Evolutionary conservation across 2,329 filamentous ascomycete genomes (phyloP).

Genomic region (Fusarium sp.): DNA sequence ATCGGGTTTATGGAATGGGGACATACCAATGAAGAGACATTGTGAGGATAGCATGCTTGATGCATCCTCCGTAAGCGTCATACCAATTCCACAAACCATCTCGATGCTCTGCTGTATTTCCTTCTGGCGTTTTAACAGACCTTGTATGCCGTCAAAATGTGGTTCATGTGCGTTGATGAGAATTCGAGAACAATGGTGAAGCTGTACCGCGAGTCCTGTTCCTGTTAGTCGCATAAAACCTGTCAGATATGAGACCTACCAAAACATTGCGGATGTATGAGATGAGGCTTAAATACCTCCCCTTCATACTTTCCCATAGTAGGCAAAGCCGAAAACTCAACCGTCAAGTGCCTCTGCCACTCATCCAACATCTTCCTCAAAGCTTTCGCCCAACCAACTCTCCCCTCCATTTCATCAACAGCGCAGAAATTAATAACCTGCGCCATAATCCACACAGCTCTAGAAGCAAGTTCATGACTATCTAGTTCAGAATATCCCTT

Average conservation of each 20-base stretch:
- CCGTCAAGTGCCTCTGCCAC: slow-evolving; percentile 50
- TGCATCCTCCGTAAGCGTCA: slow-evolving; percentile 56
- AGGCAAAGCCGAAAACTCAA: slow-evolving; percentile 56
- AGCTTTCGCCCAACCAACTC: slow-evolving; percentile 24
- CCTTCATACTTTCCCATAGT: slow-evolving; percentile 34
- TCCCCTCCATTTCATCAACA: slow-evolving; percentile 12
- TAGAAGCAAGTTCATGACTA: slow-evolving; percentile 65
- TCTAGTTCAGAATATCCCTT: slow-evolving; percentile 60
- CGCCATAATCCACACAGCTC: slow-evolving; percentile 66
- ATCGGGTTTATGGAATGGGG: accelerated
- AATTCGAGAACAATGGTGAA: slow-evolving; percentile 29
- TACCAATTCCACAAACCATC: slow-evolving; percentile 61
- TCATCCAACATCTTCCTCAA: slow-evolving; percentile 42
- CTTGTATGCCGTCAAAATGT: slow-evolving; percentile 51
- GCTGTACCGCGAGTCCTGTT: slow-evolving; percentile 29
- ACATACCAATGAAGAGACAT: slow-evolving; percentile 51
- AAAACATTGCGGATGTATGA: slow-evolving; percentile 62
- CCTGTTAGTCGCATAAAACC: not conserved
- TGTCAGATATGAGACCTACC: not conserved
- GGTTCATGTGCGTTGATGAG: slow-evolving; percentile 53
- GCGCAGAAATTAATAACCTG: slow-evolving; percentile 67
- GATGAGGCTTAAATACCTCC: slow-evolving; percentile 57
- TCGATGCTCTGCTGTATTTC: slow-evolving; percentile 40
- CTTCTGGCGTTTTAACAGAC: slow-evolving; percentile 53
- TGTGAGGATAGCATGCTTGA: slow-evolving; percentile 58